phyloP scores from a whole-genome alignment of 1,139 yeast species.

The Lodderomyces beijingensis region DNA sequence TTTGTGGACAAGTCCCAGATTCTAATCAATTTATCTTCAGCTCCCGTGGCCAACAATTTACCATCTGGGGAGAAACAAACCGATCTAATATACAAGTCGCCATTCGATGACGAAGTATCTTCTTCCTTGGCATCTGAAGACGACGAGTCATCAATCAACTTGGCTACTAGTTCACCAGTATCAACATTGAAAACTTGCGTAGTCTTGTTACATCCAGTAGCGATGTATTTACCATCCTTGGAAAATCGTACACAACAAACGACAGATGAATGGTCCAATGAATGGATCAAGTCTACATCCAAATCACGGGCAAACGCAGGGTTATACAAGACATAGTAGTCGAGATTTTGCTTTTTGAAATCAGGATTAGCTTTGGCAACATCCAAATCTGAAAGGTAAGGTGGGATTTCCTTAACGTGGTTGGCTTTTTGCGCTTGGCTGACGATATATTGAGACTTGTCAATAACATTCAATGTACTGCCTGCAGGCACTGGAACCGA shows the following conservation, averaged over 20 bases:
- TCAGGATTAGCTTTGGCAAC: conserved; percentile 73
- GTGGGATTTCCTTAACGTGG: conserved; percentile 76
- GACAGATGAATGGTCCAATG: conserved; percentile 87
- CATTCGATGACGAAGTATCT: conserved; percentile 42
- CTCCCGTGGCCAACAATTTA: conserved; percentile 92
- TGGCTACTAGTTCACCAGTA: conserved; percentile 86
- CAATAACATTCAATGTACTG: conserved; percentile 35
- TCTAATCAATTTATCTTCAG: conserved; percentile 93
- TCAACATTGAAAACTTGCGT: conserved; percentile 93
- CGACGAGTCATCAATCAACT: conserved; percentile 70
- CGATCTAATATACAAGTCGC: conserved; percentile 89
- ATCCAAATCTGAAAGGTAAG: conserved; percentile 78
- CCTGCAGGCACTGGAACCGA: conserved; percentile 21
- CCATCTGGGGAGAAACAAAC: conserved; percentile 98
- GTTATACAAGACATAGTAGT: conserved; percentile 86
- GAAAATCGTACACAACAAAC: conserved; percentile 96
- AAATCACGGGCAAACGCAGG: conserved; percentile 68
- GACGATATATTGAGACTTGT: conserved; percentile 41
- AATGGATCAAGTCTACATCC: conserved; percentile 85
- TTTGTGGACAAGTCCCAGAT: conserved; percentile 93
- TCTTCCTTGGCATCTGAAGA: conserved; percentile 19
- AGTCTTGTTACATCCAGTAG: conserved; percentile 95
- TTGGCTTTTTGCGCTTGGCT: conserved; percentile 40
- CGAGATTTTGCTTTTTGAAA: conserved; percentile 78
- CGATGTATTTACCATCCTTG: conserved; percentile 86